Percentiles rank a stretch among this genome's conserved stretches.
Conservation (phyloP, 495 filamentous ascomycete species). For the Penicillium ochrochloron region DNA sequence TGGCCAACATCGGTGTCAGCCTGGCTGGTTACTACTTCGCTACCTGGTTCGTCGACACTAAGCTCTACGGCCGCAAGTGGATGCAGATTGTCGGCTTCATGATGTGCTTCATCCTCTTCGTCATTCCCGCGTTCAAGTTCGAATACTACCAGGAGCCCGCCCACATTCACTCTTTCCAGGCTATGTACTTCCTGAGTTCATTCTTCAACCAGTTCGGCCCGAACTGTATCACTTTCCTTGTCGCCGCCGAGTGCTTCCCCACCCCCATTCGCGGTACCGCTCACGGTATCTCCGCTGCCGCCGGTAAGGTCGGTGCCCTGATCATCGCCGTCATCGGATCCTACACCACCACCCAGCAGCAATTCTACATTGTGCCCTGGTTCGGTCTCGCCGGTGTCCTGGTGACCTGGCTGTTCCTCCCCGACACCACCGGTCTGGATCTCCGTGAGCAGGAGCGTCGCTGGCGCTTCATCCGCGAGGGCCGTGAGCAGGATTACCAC, state of each 20-base stretch:
- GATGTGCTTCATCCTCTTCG: slow-evolving; percentile 83
- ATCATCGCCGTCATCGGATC: slow-evolving; percentile 81
- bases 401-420: slow-evolving; percentile 79
- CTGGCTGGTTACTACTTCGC: slow-evolving; percentile 81
- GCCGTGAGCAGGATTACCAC: slow-evolving; percentile 78
- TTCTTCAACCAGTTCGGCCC: slow-evolving; percentile 97
- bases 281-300: slow-evolving; percentile 83
- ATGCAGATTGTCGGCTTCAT: slow-evolving; percentile 91
- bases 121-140: slow-evolving; percentile 81
- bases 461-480: slow-evolving; percentile 76
- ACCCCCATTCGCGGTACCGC: slow-evolving; percentile 86
- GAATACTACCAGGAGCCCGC: slow-evolving; percentile 67
- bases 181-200: slow-evolving; percentile 86
- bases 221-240: slow-evolving; percentile 88
- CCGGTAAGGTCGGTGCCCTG: slow-evolving; percentile 82
- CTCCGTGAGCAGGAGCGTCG: slow-evolving; percentile 91
- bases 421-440: slow-evolving; percentile 89
- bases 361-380: slow-evolving; percentile 89
- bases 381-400: slow-evolving; percentile 82
- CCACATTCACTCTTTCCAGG: slow-evolving; percentile 80
- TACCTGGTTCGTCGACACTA: slow-evolving; percentile 81
- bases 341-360: slow-evolving; percentile 75
- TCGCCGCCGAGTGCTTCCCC: slow-evolving; percentile 87
- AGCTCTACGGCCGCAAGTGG: slow-evolving; percentile 86
- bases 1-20: slow-evolving; percentile 79